A percentile compares a stretch with the other conserved stretches of the same genome.
These are phyloP conservation scores for Suillus discolor DNA, from an alignment of 768 basidiomycete genomes.

Conservation along the genomic window DNA sequence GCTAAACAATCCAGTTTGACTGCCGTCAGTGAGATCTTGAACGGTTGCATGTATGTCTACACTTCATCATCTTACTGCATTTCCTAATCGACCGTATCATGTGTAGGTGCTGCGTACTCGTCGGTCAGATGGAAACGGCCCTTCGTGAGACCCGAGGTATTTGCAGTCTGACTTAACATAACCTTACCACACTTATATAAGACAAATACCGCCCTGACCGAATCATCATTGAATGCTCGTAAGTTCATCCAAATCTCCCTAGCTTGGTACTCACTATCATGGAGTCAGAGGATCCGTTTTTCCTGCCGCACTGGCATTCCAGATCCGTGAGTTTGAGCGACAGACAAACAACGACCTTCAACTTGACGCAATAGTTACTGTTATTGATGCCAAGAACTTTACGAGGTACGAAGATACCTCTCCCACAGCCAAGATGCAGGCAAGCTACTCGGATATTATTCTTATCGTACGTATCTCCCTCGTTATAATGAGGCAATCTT, in stretches of 20 bases:
- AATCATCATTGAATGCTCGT: slow-evolving; percentile 97
- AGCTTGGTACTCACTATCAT: slow-evolving; percentile 7
- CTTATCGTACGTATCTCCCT: too few species aligned
- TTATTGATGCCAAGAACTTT: too few species aligned
- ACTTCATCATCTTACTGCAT: background rate
- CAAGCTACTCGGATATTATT: too few species aligned
- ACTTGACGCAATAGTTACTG: too few species aligned
- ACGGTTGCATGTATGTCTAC: slow-evolving; percentile 82
- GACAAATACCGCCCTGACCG: slow-evolving; percentile 86
- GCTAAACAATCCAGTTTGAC: slow-evolving; percentile 82
- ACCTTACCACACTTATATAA: slow-evolving; percentile 28
- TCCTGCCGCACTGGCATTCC: slow-evolving; percentile 93
- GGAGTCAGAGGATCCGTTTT: slow-evolving; percentile 83
- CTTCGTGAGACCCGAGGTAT: slow-evolving; percentile 83
- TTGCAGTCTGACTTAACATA: slow-evolving; percentile 14
- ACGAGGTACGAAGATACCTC: too few species aligned
- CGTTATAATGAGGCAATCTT: slow-evolving; percentile 15
- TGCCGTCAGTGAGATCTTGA: slow-evolving; percentile 91
- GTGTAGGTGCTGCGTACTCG: slow-evolving; percentile 86
- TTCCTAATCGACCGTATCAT: background rate
- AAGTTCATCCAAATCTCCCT: slow-evolving; percentile 26
- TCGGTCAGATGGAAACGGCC: slow-evolving; percentile 93
- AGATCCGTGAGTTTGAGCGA: slow-evolving; percentile 86
- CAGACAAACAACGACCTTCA: slow-evolving; percentile 73
- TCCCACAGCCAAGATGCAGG: too few species aligned